These are phyloP conservation scores for Misopates orontium DNA, from an alignment of 257 asterid genomes.

Conservation along the genomic window DNA sequence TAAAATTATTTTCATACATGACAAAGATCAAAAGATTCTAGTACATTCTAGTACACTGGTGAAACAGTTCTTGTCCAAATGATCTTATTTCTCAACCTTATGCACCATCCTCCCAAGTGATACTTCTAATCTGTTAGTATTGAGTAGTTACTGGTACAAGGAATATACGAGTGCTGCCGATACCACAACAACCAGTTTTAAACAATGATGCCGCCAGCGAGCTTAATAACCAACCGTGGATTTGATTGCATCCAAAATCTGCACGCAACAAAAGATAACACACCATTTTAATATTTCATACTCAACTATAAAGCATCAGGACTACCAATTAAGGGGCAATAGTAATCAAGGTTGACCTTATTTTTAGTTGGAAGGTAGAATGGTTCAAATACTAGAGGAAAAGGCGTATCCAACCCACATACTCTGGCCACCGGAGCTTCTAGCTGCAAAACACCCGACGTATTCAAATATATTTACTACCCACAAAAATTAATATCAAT, in stretches of 20 bases:
- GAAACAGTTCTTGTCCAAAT: too few species aligned
- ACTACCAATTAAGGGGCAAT: not conserved
- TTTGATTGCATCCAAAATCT: conserved; percentile 92
- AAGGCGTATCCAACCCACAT: conserved; percentile 92
- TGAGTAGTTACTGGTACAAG: not conserved
- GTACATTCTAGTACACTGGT: too few species aligned
- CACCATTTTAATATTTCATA: not conserved
- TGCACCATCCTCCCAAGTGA: not conserved
- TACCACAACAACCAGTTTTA: too few species aligned
- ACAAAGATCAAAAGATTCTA: too few species aligned
- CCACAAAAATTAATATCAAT: not conserved
- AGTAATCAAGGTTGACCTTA: conserved; percentile 50
- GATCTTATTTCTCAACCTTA: not conserved
- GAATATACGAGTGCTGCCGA: not conserved
- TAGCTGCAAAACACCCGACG: conserved; percentile 44
- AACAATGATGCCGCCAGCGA: conserved; percentile 13
- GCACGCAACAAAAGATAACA: conserved; percentile 26
- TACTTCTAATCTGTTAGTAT: not conserved
- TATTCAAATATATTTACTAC: not conserved
- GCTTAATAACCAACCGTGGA: conserved; percentile 64
- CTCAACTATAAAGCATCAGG: not conserved
- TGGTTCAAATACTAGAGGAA: conserved; percentile 94
- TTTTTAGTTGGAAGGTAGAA: conserved; percentile 90
- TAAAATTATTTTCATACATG: too few species aligned
- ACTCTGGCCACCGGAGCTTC: conserved; percentile 96